phyloP scores from a whole-genome alignment of 1,139 yeast genomes.

The Suhomyces chickasaworum region DNA sequence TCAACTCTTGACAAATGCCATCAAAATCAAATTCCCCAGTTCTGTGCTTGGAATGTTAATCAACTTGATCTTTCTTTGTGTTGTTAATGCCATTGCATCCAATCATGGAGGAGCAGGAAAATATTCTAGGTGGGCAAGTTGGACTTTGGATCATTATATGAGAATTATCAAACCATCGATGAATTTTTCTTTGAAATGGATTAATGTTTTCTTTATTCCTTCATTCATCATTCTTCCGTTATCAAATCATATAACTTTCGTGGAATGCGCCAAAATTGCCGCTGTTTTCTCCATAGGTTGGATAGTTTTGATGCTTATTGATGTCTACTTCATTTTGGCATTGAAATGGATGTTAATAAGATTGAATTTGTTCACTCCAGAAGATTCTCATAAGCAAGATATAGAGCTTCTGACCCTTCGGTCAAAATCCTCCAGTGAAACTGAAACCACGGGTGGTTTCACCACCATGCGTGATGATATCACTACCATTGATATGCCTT shows the following conservation, averaged over 20 bases:
- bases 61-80: conserved; percentile 52
- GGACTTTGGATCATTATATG: conserved; percentile 46
- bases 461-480: conserved; percentile 40
- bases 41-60: conserved; percentile 77
- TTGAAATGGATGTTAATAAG: conserved; percentile 27
- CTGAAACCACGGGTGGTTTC: conserved; percentile 16
- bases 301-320: conserved; percentile 49
- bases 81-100: conserved; percentile 27
- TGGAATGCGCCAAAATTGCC: conserved; percentile 72
- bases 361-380: conserved; percentile 21
- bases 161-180: conserved; percentile 59
- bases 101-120: conserved; percentile 11
- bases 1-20: conserved; percentile 47
- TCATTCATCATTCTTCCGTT: conserved; percentile 73
- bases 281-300: conserved; percentile 73
- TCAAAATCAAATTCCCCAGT: conserved; percentile 66
- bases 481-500: conserved; percentile 35
- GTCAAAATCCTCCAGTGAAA: neutral
- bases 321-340: conserved; percentile 40
- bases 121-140: conserved; percentile 32
- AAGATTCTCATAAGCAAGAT: conserved; percentile 21
- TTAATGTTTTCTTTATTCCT: conserved; percentile 76
- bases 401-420: conserved; percentile 15
- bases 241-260: conserved; percentile 60
- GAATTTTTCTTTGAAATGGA: conserved; percentile 75